A percentile compares a stretch with the other conserved stretches of the same genome.
These are phyloP conservation scores for Athelia sp. DNA, from an alignment of 1,284 basidiomycete species.

Conservation along the genomic window DNA sequence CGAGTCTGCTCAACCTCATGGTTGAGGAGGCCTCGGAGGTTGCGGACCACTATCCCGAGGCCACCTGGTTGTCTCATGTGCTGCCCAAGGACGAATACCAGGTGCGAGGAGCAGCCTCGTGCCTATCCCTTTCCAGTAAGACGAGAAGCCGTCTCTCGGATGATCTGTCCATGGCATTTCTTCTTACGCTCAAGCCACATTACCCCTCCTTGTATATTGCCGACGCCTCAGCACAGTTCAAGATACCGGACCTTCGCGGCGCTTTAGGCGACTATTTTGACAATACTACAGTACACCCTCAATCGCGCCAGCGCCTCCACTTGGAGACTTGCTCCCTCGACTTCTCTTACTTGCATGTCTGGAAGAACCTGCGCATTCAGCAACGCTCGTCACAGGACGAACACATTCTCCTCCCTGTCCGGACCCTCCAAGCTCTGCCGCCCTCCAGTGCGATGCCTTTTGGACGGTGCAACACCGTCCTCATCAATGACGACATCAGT, in stretches of 20 bases:
- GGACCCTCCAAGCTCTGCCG: conserved; percentile 1
- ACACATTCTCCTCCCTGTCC: background rate
- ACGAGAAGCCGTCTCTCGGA: background rate
- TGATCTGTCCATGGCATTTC: background rate
- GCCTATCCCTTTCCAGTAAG: background rate
- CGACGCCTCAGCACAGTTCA: background rate
- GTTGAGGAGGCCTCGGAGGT: background rate
- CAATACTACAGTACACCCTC: background rate
- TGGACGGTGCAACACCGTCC: conserved; percentile 1
- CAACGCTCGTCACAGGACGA: background rate
- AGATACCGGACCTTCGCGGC: background rate
- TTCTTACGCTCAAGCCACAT: background rate
- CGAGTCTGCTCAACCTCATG: background rate
- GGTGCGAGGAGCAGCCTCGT: background rate
- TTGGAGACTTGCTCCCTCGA: background rate
- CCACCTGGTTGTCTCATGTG: background rate
- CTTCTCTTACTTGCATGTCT: background rate
- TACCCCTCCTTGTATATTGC: background rate
- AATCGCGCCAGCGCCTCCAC: background rate
- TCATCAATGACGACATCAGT: background rate
- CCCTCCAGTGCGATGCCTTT: background rate
- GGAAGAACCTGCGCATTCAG: conserved; percentile 1
- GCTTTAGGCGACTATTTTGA: background rate
- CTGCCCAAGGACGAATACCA: background rate
- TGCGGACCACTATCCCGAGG: background rate